A percentile compares a stretch with the other conserved stretches of the same genome.
Conservation (phyloP, 1,284 basidiomycete genomes). For the Pseudomicrostroma phylloplanum region DNA sequence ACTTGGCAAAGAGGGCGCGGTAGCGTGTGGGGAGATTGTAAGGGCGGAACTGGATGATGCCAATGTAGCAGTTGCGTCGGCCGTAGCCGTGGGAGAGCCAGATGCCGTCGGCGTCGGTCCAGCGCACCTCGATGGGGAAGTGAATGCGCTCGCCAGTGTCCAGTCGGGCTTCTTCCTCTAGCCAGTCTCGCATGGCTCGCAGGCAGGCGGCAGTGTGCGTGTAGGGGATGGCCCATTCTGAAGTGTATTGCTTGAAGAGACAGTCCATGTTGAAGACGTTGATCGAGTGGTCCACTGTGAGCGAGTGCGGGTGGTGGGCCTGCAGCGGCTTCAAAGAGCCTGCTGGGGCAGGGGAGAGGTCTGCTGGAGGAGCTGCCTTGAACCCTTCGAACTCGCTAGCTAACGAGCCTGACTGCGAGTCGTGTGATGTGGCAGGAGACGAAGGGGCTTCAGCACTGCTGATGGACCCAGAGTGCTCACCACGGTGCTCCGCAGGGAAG, state of each 20-base stretch:
- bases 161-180: constrained; percentile 61
- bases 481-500: constrained; percentile 6
- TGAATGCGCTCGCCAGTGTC: constrained; percentile 73
- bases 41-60: constrained; percentile 93
- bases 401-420: neutral
- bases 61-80: constrained; percentile 80
- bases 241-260: constrained; percentile 47
- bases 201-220: constrained; percentile 60
- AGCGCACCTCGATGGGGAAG: constrained; percentile 89
- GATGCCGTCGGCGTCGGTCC: constrained; percentile 80
- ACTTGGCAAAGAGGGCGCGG: constrained; percentile 69
- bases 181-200: constrained; percentile 67
- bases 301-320: neutral
- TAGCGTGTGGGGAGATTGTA: constrained; percentile 86
- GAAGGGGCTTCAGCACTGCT: neutral
- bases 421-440: neutral
- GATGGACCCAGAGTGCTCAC: neutral
- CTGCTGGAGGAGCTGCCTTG: neutral
- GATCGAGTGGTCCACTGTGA: constrained; percentile 34
- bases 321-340: constrained; percentile 6
- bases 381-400: neutral
- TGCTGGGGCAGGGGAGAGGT: neutral
- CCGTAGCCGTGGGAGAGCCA: constrained; percentile 85
- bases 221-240: constrained; percentile 83
- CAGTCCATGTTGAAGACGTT: constrained; percentile 50